Base-by-base conservation (phyloP, 805 yeast species). In the Lachancea meyersii region DNA sequence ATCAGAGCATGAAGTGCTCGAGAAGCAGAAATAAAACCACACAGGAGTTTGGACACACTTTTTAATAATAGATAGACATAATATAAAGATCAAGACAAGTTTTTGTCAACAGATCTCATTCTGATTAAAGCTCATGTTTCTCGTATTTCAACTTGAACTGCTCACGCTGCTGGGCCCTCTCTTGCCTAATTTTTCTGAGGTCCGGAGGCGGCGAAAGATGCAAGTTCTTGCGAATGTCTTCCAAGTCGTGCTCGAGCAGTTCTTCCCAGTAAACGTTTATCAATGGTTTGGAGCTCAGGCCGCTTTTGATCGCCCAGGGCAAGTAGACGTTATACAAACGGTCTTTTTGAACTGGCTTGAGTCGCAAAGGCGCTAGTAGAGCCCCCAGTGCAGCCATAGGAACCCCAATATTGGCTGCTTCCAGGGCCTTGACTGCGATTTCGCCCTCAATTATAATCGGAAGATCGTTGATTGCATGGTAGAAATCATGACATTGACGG, bases 361-460 rank as follows among this genome's bases (percentile, higher is more conserved):
- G 71, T 47, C 89, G 75, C 54, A 83, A 72, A 1, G 96, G 96
- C 3, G 96, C 96, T 49, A 87, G 75, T n/a, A 86, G 53, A 0
- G 95, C 89, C 0, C 96, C 97, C 39, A 93, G 61, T 0, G 96
- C 95, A 3, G 96, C 88, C 94, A 91, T 89, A 11, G 97, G 97
- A 35, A 93, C 77, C 4, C 95, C 94, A 46, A 91, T 75, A 61
- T 93, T 91, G 57, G 93, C 82, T 55, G 81, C 94, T 63, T 91
- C 98, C 52, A 93, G 79, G 10, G 88, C 83, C 63, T 93, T 93
- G 16, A 93, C 82, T 0, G 96, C 87, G 41, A 93, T 82, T 59
- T 93, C 98, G n/a, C 98, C 98, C 58, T 93, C 97, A 50, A 93
- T 77, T 34, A 85, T 81, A 36, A 89, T 85, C 0, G 97, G 97